phyloP scores from a whole-genome alignment of 495 filamentous ascomycete genomes.

The Aspergillus taichungensis region DNA sequence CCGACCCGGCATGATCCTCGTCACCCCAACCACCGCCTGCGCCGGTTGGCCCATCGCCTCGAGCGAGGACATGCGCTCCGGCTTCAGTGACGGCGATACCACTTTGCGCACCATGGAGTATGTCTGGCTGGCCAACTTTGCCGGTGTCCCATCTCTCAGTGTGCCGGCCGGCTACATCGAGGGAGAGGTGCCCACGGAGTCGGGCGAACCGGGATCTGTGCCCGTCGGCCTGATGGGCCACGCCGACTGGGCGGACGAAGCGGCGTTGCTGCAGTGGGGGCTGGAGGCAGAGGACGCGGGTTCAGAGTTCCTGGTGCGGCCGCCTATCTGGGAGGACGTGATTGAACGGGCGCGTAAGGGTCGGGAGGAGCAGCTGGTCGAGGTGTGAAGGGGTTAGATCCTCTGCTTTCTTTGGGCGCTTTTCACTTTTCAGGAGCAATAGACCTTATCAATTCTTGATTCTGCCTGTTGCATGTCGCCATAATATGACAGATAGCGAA shows the following conservation, averaged over 20 bases:
- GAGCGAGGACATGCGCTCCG: constrained; percentile 46
- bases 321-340: constrained; percentile 27
- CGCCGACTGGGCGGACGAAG: constrained; percentile 79
- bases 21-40: constrained; percentile 69
- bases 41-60: constrained; percentile 59
- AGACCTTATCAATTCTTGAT: too few species aligned
- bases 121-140: constrained; percentile 75
- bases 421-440: too few species aligned
- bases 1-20: constrained; percentile 66
- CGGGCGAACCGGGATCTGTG: constrained; percentile 16
- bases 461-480: too few species aligned
- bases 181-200: constrained; percentile 20
- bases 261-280: constrained; percentile 39
- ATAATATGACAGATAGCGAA: too few species aligned
- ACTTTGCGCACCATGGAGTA: constrained; percentile 74
- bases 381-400: too few species aligned
- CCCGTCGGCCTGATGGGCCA: constrained; percentile 81
- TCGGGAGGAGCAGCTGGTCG: too few species aligned
- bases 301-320: neutral
- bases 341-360: constrained; percentile 15
- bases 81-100: constrained; percentile 61
- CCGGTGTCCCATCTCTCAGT: constrained; percentile 63
- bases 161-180: constrained; percentile 66
- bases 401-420: too few species aligned
- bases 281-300: constrained; percentile 1